These are phyloP conservation scores for Solanum ossicruentum DNA, from an alignment of 257 asterid genomes.

Conservation along the genomic window DNA sequence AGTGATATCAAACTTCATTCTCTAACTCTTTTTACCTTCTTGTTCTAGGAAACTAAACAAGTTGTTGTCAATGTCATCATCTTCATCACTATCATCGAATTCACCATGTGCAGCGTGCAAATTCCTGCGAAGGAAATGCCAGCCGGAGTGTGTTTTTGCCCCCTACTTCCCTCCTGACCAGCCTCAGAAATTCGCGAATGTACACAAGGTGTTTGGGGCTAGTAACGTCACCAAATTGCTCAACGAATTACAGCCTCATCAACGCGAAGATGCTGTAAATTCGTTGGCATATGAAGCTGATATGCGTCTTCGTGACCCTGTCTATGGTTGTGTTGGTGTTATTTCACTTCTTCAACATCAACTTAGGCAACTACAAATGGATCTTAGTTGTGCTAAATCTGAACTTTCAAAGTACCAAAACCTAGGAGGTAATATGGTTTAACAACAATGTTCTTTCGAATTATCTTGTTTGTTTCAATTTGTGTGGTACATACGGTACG, in stretches of 20 bases:
- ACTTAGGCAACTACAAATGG: constrained; percentile 31
- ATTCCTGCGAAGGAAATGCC: constrained; percentile 28
- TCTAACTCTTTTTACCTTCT: background rate
- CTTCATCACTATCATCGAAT: constrained; percentile 10
- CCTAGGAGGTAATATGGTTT: background rate
- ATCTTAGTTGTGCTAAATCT: constrained; percentile 28
- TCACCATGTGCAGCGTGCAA: constrained; percentile 38
- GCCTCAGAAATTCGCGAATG: constrained; percentile 30
- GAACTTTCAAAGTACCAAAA: constrained; percentile 30
- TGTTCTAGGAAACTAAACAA: background rate
- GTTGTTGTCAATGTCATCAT: background rate
- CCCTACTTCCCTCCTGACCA: constrained; percentile 38
- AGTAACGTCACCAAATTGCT: constrained; percentile 28
- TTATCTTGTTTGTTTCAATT: background rate
- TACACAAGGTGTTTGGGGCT: constrained; percentile 33
- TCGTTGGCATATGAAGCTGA: constrained; percentile 34
- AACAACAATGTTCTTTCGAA: background rate
- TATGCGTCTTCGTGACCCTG: constrained; percentile 36
- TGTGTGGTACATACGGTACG: no score
- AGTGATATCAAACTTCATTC: background rate
- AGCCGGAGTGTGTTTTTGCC: constrained; percentile 33
- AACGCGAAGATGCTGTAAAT: constrained; percentile 30
- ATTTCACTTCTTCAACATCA: constrained; percentile 33
- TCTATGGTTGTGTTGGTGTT: constrained; percentile 33
- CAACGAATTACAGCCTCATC: constrained; percentile 32